Percentiles rank a stretch among this genome's conserved stretches.
Conservation (phyloP, 441 rosid species). For the Monsonia emarginata region DNA sequence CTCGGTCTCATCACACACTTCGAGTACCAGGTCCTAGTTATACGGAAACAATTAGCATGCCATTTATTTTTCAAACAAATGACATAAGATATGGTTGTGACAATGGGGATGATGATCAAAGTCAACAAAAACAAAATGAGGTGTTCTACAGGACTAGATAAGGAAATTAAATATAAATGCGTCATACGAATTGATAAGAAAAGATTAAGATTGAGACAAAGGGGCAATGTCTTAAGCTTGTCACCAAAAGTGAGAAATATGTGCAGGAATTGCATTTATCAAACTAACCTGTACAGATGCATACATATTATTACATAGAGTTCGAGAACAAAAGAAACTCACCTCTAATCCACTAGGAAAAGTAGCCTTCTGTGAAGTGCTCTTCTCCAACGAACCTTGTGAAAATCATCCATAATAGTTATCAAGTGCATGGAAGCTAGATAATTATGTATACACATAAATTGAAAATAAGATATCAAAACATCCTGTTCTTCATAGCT, state of each 20-base stretch:
- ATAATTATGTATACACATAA: not conserved
- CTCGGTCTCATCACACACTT: conserved; percentile 88
- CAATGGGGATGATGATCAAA: not conserved
- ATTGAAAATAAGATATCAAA: not conserved
- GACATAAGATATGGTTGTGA: not conserved
- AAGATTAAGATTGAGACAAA: too few relatives aligned
- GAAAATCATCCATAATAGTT: conserved; percentile 20
- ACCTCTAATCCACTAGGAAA: conserved; percentile 86
- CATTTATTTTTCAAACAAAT: conserved; percentile 6
- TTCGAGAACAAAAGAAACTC: not conserved
- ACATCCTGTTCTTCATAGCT: not conserved
- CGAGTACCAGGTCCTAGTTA: conserved; percentile 60
- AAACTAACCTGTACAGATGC: not conserved
- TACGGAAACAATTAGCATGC: conserved; percentile 11
- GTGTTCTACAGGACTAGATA: not conserved
- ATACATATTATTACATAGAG: not conserved
- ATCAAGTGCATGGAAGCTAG: conserved; percentile 10
- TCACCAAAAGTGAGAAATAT: not conserved
- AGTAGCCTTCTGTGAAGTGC: conserved; percentile 23
- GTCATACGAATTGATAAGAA: not conserved
- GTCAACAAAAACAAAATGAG: not conserved
- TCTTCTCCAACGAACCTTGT: conserved; percentile 32
- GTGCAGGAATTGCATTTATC: not conserved
- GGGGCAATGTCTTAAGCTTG: not conserved
- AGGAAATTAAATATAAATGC: not conserved